Percentiles rank a stretch among this genome's conserved stretches.
Evolutionary conservation across 1,139 yeast genomes (phyloP).

Genomic region (Pichia norvegensis): DNA sequence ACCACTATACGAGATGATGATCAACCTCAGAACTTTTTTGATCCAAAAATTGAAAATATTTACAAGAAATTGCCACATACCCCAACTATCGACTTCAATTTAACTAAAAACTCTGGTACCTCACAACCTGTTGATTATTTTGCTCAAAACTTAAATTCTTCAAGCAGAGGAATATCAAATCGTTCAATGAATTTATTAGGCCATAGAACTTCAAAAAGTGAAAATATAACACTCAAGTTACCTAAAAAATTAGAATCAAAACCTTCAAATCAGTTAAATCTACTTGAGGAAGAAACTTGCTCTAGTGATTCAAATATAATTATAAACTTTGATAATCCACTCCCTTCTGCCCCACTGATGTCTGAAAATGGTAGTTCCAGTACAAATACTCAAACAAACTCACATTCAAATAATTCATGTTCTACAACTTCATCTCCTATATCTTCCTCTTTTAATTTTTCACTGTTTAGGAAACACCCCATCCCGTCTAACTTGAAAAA

Average conservation of each 20-base stretch:
- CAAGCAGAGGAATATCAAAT: slow-evolving; percentile 5
- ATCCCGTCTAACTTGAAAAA: neutral
- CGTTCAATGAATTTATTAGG: slow-evolving; percentile 11
- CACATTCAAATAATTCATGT: neutral
- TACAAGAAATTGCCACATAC: neutral
- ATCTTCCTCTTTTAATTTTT: slow-evolving; percentile 4
- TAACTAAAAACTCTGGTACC: neutral
- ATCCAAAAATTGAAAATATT: neutral
- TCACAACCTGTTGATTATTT: neutral
- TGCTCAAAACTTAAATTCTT: neutral
- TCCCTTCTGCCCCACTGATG: slow-evolving; percentile 10
- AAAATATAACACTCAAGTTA: slow-evolving; percentile 7
- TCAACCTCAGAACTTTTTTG: neutral
- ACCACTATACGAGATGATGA: neutral
- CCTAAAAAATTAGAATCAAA: slow-evolving; percentile 6
- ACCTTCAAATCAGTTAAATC: slow-evolving; percentile 4
- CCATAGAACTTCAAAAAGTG: slow-evolving; percentile 17
- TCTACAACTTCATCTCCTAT: slow-evolving; percentile 3
- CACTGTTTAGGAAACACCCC: neutral
- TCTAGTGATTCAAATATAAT: neutral
- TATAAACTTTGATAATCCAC: slow-evolving; percentile 1
- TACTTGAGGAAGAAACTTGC: slow-evolving; percentile 6
- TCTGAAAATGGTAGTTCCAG: slow-evolving; percentile 5
- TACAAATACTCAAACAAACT: no score
- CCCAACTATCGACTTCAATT: neutral